These are phyloP conservation scores for Phytophthora gonapodyides DNA, from an alignment of 352 stramenopile genomes.

Conservation along the genomic window DNA sequence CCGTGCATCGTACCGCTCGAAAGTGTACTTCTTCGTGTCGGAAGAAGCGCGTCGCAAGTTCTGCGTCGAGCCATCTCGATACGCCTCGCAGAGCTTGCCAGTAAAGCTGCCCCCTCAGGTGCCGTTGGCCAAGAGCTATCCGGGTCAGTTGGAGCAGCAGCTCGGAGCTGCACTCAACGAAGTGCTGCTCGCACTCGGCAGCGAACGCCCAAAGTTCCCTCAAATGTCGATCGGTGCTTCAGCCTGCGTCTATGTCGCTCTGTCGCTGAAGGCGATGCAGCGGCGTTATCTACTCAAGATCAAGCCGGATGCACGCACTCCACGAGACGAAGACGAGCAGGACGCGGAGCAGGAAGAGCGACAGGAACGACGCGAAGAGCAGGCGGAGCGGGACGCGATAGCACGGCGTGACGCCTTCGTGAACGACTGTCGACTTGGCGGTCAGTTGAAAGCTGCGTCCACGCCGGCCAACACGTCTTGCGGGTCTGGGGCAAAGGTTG, in stretches of 20 bases:
- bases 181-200: slow-evolving; percentile 56
- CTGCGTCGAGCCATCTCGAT: slow-evolving; percentile 49
- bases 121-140: slow-evolving; percentile 52
- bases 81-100: slow-evolving; percentile 48
- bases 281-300: slow-evolving; percentile 25
- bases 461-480: slow-evolving; percentile 49
- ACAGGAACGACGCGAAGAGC: slow-evolving; percentile 22
- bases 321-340: slow-evolving; percentile 28
- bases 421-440: slow-evolving; percentile 56
- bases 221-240: slow-evolving; percentile 40
- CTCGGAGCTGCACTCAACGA: slow-evolving; percentile 65
- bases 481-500: slow-evolving; percentile 53
- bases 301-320: slow-evolving; percentile 23
- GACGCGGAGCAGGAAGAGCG: slow-evolving; percentile 34
- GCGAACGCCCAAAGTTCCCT: slow-evolving; percentile 63
- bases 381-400: slow-evolving; percentile 29
- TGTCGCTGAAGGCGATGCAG: slow-evolving; percentile 54
- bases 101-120: slow-evolving; percentile 72
- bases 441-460: slow-evolving; percentile 44
- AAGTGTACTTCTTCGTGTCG: slow-evolving; percentile 65
- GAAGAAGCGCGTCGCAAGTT: slow-evolving; percentile 55
- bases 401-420: slow-evolving; percentile 45
- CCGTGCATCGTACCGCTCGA: slow-evolving; percentile 57
- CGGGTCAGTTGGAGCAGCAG: slow-evolving; percentile 64
- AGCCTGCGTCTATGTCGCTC: slow-evolving; percentile 60